Base-by-base conservation (phyloP, 148 eudicot species). In the Fagopyrum tataricum region DNA sequence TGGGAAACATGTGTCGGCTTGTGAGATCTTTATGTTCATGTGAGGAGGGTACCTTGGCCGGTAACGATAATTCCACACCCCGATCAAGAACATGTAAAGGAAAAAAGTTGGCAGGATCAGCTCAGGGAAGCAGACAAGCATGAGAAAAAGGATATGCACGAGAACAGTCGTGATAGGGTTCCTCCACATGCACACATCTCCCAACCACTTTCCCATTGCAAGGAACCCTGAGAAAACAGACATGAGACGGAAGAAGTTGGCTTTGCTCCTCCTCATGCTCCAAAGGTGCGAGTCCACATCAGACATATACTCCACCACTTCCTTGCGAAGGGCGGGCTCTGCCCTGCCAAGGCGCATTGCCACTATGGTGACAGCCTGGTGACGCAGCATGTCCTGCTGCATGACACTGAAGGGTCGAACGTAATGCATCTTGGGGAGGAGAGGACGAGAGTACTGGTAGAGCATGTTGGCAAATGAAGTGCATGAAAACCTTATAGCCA, bases 221-320 rank as follows among this genome's bases (percentile, higher is more conserved):
- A 95, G 90, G 46, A 90, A 15, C 42, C 96, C 96, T 0, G 97
- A 85, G 80, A 95, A 95, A 24, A 92, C 86, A 0, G 91, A 82
- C 97, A 90, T 90, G 15, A 95, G 81, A 14, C 98, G 84, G 79
- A 88, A 90, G 82, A 95, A 91, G 76, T 95, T 95, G 3, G 98
- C 98, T 75, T 95, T 95, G 87, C 98, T 95, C 37, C 93, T 71
- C 10, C 98, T 79, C 98, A 91, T 90, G 79, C 97, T 90, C 98
- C 98, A 95, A 6, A 95, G 88, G 81, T 95, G 98, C 0, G 97
- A 89, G 77, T 91, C 96, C 73, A 90, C 91, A 59, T 95, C 97
- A 12, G 94, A 91, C 98, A 95, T 91, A 80, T 91, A 95, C 76
- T 91, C 98, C 11, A 95, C 94, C 18, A 95, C 91, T 81, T 95